Evolutionary conservation across 768 basidiomycete species (phyloP), one percentile per base, ranked within the genome.

Genomic region (Termitomyces sp.): DNA sequence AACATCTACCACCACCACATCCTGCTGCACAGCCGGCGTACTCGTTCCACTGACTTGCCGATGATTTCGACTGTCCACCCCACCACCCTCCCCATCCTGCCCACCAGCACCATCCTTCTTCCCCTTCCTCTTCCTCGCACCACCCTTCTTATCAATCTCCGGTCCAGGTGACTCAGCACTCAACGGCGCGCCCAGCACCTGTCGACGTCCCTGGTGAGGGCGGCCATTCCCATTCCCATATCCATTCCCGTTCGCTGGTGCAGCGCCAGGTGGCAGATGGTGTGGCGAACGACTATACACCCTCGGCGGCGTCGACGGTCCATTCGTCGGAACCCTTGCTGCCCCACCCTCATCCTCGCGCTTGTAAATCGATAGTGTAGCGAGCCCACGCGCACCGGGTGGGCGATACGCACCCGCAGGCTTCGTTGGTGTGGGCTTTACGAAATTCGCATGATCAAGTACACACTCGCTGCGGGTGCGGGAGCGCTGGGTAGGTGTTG

Each of bases 331-430:
- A n/a, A 76, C 67, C 18, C 73, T 76, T 8, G 85, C 78, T 2
- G 77, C 73, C 2, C 88, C 91, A 40, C 90, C 91, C 66, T 96
- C 93, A 61, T 97, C 96, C 68, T 94, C 92, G 18, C 95, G 83
- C 72, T 90, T 94, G 77, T 88, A 98, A 36, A 90, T 90, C 3
- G 86, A 79, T 0, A 94, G 93, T 1, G 95, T 94, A 46, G 89
- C 84, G 0, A 90, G 80, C 0, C 96, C 96, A 6, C 96, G 82
- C 1, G 94, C 94, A 12, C 94, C 94, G 12, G 94, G 96, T 0
- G 96, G 58, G 38, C 58, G 58, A 24, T 58, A 58, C 13, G 58
- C 58, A 43, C 58, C 58, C 18, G 58, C 58, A 8, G 58, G 53
- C 38, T 58, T 92, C 13, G 81, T 60, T 4, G 81, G 71, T 0